phyloP scores from a whole-genome alignment of 768 basidiomycete genomes.

The Gymnopilus dilepis region DNA sequence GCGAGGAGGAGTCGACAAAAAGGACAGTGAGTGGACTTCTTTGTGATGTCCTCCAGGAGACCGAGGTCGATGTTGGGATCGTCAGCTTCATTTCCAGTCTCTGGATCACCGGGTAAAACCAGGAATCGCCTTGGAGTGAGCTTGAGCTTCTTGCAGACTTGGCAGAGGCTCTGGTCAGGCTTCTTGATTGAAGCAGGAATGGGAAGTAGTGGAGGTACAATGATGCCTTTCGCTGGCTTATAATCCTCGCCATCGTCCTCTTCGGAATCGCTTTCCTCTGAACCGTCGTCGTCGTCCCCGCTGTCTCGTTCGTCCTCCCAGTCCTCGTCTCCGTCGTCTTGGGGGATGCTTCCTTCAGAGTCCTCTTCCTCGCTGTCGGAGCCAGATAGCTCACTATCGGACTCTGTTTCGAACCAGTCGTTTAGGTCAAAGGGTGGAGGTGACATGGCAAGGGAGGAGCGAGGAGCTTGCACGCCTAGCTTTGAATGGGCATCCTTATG shows the following conservation, averaged over 20 bases:
- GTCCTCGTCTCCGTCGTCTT: background rate
- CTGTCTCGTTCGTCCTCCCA: background rate
- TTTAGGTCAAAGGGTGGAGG: background rate
- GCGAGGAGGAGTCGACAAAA: constrained; percentile 16
- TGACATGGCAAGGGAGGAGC: background rate
- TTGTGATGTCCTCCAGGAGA: constrained; percentile 10
- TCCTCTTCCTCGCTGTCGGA: background rate
- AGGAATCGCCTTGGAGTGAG: constrained; percentile 7
- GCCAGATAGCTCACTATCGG: background rate
- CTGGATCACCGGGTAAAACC: background rate
- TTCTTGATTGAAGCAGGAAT: constrained; percentile 3
- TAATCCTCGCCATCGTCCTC: background rate
- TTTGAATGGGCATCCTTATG: no score
- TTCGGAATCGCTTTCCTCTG: background rate
- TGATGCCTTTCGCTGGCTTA: background rate
- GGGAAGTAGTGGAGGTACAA: constrained; percentile 8
- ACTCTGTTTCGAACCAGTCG: background rate
- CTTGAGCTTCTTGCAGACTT: background rate
- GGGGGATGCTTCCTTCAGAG: background rate
- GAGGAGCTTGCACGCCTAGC: no score
- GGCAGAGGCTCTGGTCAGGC: constrained; percentile 4
- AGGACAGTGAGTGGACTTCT: constrained; percentile 10
- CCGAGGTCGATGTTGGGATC: constrained; percentile 2
- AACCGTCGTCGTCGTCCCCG: background rate
- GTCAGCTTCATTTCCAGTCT: background rate